phyloP scores from a whole-genome alignment of 257 asterid genomes.

The Thymus mandschuricus region DNA sequence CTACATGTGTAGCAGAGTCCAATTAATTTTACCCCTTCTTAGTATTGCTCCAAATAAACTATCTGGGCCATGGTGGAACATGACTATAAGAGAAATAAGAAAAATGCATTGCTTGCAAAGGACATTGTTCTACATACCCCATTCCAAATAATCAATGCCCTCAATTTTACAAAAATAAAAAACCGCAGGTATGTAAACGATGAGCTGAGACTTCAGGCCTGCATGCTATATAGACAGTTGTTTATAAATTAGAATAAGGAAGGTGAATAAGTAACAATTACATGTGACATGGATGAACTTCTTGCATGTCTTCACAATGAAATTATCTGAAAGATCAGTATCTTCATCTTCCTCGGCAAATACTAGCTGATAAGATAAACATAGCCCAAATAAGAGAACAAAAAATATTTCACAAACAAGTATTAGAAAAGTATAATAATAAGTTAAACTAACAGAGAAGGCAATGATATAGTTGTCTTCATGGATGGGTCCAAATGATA shows the following conservation, averaged over 20 bases:
- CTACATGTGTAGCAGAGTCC: too few species aligned
- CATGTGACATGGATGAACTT: conserved; percentile 91
- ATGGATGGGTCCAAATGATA: background rate
- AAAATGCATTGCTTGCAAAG: too few species aligned
- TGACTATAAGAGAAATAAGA: too few species aligned
- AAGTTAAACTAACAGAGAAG: background rate
- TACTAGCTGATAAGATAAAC: conserved; percentile 51
- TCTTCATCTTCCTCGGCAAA: conserved; percentile 81
- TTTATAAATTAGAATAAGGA: conserved; percentile 13
- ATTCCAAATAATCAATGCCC: too few species aligned
- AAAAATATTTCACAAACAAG: conserved; percentile 1
- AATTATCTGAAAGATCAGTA: conserved; percentile 83
- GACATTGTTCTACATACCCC: too few species aligned
- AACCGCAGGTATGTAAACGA: background rate
- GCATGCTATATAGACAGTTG: background rate
- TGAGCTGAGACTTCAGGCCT: conserved; percentile 2
- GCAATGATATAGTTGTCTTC: conserved; percentile 1
- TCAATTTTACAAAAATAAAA: background rate
- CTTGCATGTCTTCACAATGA: conserved; percentile 95
- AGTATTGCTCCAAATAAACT: too few species aligned
- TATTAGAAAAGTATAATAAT: background rate
- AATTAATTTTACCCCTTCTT: too few species aligned
- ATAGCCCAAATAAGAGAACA: conserved; percentile 29
- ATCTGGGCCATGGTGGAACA: too few species aligned
- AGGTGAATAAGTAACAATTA: conserved; percentile 43